Evolutionary conservation across 495 filamentous ascomycete genomes (phyloP).

Genomic region (Cercophora sp.): DNA sequence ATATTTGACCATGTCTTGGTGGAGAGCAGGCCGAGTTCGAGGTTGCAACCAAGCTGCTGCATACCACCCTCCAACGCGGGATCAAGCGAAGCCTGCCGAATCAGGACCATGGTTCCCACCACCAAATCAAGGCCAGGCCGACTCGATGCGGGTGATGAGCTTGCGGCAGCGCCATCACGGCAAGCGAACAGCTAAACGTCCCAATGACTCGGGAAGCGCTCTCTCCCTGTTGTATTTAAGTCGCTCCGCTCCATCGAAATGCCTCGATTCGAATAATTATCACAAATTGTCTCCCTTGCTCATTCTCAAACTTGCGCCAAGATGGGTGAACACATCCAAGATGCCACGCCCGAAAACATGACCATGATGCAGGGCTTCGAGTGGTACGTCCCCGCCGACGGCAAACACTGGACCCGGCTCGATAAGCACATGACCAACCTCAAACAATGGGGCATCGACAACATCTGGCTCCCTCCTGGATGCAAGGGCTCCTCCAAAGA

Average conservation of each 20-base stretch:
- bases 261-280: no score
- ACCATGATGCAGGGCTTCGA: constrained; percentile 72
- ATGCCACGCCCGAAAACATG: constrained; percentile 41
- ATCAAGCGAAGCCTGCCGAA: no score
- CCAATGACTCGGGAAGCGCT: neutral
- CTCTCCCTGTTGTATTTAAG: no score
- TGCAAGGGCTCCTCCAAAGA: constrained; percentile 63
- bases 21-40: no score
- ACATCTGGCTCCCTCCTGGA: constrained; percentile 69
- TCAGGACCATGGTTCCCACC: neutral
- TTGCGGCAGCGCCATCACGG: neutral
- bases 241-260: no score
- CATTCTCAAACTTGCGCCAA: no score
- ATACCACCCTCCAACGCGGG: no score
- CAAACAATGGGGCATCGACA: constrained; percentile 59
- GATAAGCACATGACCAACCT: constrained; percentile 49
- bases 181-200: neutral
- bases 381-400: constrained; percentile 67
- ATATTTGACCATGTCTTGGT: no score
- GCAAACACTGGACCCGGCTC: constrained; percentile 61
- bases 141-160: neutral
- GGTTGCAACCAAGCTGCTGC: no score
- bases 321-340: constrained; percentile 11
- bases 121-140: neutral
- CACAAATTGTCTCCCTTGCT: no score